A percentile compares a stretch with the other conserved stretches of the same genome.
Conservation (phyloP, 257 asterid species). For the Ilex aquifolium region DNA sequence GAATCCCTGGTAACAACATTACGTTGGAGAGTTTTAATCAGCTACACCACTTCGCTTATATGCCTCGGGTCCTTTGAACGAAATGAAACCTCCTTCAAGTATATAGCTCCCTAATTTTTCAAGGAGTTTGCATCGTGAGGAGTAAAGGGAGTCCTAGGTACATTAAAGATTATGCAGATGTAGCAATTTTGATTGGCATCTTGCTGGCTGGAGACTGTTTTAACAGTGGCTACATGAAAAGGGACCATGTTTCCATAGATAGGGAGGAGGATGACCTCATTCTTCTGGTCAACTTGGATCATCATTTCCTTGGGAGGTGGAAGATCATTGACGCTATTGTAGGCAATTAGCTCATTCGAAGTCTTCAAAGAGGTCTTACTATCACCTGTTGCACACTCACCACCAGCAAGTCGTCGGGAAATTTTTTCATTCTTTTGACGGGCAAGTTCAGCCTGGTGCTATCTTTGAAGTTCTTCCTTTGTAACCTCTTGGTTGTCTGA, state of each 20-base stretch:
- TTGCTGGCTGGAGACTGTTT: conserved; percentile 29
- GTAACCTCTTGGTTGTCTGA: conserved; percentile 28
- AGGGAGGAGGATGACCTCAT: conserved; percentile 23
- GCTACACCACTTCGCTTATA: conserved; percentile 23
- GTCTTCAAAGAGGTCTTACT: conserved; percentile 19
- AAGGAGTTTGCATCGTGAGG: conserved; percentile 19
- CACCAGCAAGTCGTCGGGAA: conserved; percentile 26
- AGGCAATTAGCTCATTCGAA: conserved; percentile 25
- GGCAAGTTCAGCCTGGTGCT: conserved; percentile 31
- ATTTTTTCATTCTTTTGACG: conserved; percentile 28
- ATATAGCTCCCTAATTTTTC: conserved; percentile 23
- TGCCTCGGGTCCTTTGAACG: conserved; percentile 28
- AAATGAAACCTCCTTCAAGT: conserved; percentile 24
- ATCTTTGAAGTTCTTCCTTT: conserved; percentile 26
- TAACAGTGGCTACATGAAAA: conserved; percentile 26
- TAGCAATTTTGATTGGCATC: conserved; percentile 29
- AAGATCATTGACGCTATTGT: conserved; percentile 25
- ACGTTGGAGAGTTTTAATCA: conserved; percentile 18
- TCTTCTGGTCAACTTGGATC: conserved; percentile 33
- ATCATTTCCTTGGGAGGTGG: conserved; percentile 27
- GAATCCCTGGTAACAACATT: no score
- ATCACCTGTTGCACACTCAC: conserved; percentile 19
- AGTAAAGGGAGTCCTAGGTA: conserved; percentile 21
- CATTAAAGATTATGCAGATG: conserved; percentile 22
- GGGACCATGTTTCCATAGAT: conserved; percentile 27